phyloP scores from a whole-genome alignment of 2,329 filamentous ascomycete genomes.

The Colletotrichum neosansevieriae region DNA sequence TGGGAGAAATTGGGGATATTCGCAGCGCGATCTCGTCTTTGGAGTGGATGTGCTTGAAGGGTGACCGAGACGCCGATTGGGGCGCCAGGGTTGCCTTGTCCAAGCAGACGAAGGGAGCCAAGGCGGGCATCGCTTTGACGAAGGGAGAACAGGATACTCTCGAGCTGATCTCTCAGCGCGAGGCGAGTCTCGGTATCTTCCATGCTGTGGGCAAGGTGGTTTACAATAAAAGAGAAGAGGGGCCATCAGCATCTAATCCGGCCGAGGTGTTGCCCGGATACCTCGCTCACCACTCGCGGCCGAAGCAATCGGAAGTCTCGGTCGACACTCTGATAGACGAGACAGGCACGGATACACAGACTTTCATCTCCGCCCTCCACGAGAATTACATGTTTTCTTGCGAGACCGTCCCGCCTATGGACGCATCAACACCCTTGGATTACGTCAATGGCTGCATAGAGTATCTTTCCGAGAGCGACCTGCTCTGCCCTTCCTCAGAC shows the following conservation, averaged over 20 bases:
- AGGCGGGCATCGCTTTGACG: constrained; percentile 72
- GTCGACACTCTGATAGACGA: constrained; percentile 89
- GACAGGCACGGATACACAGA: constrained; percentile 90
- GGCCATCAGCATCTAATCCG: constrained; percentile 53
- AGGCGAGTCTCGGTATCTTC: constrained; percentile 92
- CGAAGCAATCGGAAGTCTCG: constrained; percentile 72
- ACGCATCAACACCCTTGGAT: constrained; percentile 75
- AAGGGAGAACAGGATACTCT: constrained; percentile 83
- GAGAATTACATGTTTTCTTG: constrained; percentile 95
- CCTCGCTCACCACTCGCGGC: constrained; percentile 68
- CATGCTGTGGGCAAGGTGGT: constrained; percentile 96
- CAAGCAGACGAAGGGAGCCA: constrained; percentile 73
- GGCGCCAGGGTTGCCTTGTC: constrained; percentile 78
- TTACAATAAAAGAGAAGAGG: constrained; percentile 89
- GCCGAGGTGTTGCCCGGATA: constrained; percentile 70
- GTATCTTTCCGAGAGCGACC: constrained; percentile 86
- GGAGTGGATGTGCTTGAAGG: constrained; percentile 90
- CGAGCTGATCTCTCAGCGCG: constrained; percentile 84
- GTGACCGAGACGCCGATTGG: constrained; percentile 80
- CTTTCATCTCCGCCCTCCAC: constrained; percentile 89
- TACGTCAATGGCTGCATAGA: constrained; percentile 89
- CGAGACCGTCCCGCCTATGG: constrained; percentile 63
- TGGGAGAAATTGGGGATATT: constrained; percentile 91
- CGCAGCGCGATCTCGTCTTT: constrained; percentile 92
- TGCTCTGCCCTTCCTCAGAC: constrained; percentile 81